Evolutionary conservation across 208 protist species (phyloP).

Genomic region (Willaertia magna): DNA sequence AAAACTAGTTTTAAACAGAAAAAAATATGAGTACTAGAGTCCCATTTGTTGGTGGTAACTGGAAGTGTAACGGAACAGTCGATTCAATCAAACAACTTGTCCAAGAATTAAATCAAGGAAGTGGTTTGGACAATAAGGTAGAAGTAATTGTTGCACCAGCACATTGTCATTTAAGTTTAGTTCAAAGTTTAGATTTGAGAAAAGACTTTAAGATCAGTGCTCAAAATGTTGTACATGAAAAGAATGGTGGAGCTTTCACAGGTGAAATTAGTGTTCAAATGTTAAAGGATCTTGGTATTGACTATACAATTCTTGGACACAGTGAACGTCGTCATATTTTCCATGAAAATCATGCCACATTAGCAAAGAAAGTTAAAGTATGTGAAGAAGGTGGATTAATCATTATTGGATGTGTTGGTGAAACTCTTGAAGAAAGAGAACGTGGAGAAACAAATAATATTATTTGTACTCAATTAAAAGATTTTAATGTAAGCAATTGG

Average conservation of each 20-base stretch:
- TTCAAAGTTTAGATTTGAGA: conserved; percentile 46
- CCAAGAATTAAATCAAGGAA: conserved; percentile 43
- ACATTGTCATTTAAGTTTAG: conserved; percentile 57
- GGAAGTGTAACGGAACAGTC: conserved; percentile 79
- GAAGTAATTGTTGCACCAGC: conserved; percentile 68
- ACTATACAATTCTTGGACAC: conserved; percentile 91
- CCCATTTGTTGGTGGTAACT: conserved; percentile 74
- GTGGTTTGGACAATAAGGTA: conserved; percentile 48
- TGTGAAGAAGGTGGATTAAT: conserved; percentile 64
- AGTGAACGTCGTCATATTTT: conserved; percentile 84
- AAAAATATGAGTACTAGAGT: too few relatives aligned
- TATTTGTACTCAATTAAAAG: conserved; percentile 58
- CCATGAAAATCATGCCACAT: conserved; percentile 67
- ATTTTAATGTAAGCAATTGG: conserved; percentile 50
- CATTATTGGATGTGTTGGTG: conserved; percentile 92
- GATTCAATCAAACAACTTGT: conserved; percentile 54
- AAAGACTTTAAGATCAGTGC: conserved; percentile 56
- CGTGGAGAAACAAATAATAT: conserved; percentile 71
- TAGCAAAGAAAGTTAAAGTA: conserved; percentile 73
- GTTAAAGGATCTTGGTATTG: conserved; percentile 74
- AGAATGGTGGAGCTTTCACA: conserved; percentile 65
- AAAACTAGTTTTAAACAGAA: too few relatives aligned
- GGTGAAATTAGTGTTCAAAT: conserved; percentile 69
- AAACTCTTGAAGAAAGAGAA: conserved; percentile 81
- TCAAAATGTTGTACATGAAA: conserved; percentile 56